Conservation (phyloP, 805 yeast genomes). For the Saccharomyces mikatae region DNA sequence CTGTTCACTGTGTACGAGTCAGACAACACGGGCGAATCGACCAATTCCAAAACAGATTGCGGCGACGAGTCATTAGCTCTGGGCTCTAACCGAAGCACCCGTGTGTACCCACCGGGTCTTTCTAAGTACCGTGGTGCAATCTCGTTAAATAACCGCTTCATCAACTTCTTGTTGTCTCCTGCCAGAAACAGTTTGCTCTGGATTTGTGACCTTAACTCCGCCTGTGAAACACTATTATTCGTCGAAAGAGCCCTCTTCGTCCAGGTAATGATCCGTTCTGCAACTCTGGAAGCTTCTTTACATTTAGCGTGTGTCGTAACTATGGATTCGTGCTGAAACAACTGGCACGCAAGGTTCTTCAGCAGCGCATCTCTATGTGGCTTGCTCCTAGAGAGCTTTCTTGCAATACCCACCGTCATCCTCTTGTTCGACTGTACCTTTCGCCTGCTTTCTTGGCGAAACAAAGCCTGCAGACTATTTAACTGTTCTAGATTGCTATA, state of each 20-base stretch:
- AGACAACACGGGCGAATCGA: constrained; percentile 45
- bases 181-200: constrained; percentile 40
- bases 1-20: constrained; percentile 7
- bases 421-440: not conserved
- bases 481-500: not conserved
- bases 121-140: constrained; percentile 53
- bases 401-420: constrained; percentile 28
- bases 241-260: constrained; percentile 37
- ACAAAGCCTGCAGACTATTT: not conserved
- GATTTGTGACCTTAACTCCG: constrained; percentile 19
- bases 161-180: constrained; percentile 36
- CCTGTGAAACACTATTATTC: constrained; percentile 10
- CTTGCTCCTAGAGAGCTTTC: constrained; percentile 34
- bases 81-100: constrained; percentile 76
- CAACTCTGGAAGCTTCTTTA: constrained; percentile 53
- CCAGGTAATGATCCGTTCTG: constrained; percentile 56
- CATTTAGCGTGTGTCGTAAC: constrained; percentile 72
- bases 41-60: constrained; percentile 79
- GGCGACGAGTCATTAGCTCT: constrained; percentile 86
- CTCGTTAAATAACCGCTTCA: constrained; percentile 61
- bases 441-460: not conserved
- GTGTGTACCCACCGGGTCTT: constrained; percentile 76
- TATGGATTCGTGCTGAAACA: constrained; percentile 63
- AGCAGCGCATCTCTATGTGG: constrained; percentile 49
- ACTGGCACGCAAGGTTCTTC: constrained; percentile 57